A percentile compares a stretch with the other conserved stretches of the same genome.
phyloP scores from a whole-genome alignment of 192 early-diverging fungal genomes.

The Podila verticillata region DNA sequence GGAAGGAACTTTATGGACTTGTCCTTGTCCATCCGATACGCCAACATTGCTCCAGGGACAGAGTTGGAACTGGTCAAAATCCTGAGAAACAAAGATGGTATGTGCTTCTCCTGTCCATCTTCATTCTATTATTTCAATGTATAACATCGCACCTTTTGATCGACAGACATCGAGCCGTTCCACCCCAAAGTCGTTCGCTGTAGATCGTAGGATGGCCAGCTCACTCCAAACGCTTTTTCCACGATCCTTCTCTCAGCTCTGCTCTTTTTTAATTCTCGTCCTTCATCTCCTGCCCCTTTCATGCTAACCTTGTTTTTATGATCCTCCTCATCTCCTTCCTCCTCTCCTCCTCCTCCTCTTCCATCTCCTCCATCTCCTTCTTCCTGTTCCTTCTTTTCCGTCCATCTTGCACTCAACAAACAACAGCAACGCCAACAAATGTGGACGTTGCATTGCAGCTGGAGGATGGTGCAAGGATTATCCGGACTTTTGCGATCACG shows the following conservation, averaged over 20 bases:
- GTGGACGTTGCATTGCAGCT: constrained; percentile 73
- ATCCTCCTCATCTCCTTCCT: background rate
- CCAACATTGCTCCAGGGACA: constrained; percentile 78
- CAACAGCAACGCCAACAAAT: constrained; percentile 9
- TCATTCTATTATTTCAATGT: background rate
- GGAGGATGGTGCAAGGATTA: constrained; percentile 68
- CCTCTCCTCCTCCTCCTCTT: background rate
- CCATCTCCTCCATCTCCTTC: background rate
- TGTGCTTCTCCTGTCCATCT: background rate
- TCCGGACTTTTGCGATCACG: constrained; percentile 55
- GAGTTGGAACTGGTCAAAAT: constrained; percentile 63
- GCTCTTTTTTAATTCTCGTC: constrained; percentile 3
- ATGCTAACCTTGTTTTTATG: background rate
- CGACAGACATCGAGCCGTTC: background rate
- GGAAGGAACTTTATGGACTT: constrained; percentile 65
- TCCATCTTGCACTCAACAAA: too few species aligned
- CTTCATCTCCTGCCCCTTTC: background rate
- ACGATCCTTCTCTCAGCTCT: background rate
- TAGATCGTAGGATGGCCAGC: too few species aligned
- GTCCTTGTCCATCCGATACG: constrained; percentile 75
- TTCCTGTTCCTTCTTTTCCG: too few species aligned
- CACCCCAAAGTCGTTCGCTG: too few species aligned
- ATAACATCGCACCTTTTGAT: background rate
- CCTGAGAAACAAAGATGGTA: background rate
- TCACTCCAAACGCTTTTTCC: background rate